Evolutionary conservation across 768 basidiomycete genomes (phyloP).

Genomic region (Collybia mongolica): DNA sequence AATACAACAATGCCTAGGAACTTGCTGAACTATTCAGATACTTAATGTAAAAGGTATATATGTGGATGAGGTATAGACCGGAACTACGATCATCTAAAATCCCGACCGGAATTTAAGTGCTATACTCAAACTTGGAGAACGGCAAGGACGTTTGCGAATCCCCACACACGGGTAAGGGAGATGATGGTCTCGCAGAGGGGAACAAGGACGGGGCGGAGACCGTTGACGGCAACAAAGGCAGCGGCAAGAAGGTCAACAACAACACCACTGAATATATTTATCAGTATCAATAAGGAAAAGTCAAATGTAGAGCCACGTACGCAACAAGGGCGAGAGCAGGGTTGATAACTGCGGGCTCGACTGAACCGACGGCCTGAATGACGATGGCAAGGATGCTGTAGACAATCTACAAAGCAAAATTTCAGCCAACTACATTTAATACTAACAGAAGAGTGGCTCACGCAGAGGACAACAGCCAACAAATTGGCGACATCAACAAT

Average conservation of each 20-base stretch:
- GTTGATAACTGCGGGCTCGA: background rate
- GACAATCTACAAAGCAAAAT: background rate
- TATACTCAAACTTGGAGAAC: constrained; percentile 11
- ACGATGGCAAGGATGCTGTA: constrained; percentile 4
- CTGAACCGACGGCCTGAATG: constrained; percentile 8
- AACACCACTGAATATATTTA: background rate
- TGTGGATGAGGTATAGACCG: too few species aligned
- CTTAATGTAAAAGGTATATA: too few species aligned
- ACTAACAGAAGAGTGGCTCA: constrained; percentile 1
- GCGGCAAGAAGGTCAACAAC: constrained; percentile 7
- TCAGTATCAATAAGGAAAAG: background rate
- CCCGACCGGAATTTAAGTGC: too few species aligned
- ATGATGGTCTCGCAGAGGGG: constrained; percentile 11
- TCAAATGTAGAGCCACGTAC: constrained; percentile 5
- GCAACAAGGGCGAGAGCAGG: constrained; percentile 10
- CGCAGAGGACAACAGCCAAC: constrained; percentile 9
- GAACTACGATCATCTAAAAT: too few species aligned
- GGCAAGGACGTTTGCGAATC: constrained; percentile 11
- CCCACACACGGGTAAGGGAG: constrained; percentile 11
- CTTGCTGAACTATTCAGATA: too few species aligned
- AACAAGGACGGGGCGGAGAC: constrained; percentile 13
- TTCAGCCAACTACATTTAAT: background rate
- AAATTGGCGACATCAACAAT: constrained; percentile 11
- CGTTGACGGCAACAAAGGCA: constrained; percentile 16
- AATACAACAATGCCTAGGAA: too few species aligned